These are phyloP conservation scores for Tolypocladium tropicale DNA, from an alignment of 2,329 filamentous ascomycete species.

Conservation along the genomic window DNA sequence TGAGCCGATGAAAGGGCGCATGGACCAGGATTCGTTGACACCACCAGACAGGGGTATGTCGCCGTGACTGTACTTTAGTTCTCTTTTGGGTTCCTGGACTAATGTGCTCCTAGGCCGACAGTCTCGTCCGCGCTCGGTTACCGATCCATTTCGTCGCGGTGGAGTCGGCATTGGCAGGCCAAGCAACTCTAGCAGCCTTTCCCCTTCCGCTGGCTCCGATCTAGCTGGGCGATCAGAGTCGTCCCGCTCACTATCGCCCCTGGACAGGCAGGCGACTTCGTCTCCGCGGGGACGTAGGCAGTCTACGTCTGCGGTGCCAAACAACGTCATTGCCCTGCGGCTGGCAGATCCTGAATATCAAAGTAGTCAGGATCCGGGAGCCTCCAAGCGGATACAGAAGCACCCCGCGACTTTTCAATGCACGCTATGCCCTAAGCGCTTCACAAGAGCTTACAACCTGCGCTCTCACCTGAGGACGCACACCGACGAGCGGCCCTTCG, in stretches of 20 bases:
- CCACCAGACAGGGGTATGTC: slow-evolving; percentile 61
- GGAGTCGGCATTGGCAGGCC: slow-evolving; percentile 29
- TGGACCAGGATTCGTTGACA: slow-evolving; percentile 70
- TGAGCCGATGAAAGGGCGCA: slow-evolving; percentile 47
- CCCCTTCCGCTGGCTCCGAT: slow-evolving; percentile 39
- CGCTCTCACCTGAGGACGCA: slow-evolving; percentile 92
- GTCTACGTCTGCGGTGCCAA: slow-evolving; percentile 53
- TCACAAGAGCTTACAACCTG: slow-evolving; percentile 92
- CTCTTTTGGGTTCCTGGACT: neutral
- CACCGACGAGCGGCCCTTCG: slow-evolving; percentile 93
- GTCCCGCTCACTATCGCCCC: slow-evolving; percentile 48
- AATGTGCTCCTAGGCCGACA: slow-evolving; percentile 29
- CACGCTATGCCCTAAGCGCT: slow-evolving; percentile 83
- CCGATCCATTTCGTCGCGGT: slow-evolving; percentile 47
- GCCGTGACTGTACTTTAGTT: slow-evolving; percentile 1
- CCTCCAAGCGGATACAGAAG: slow-evolving; percentile 81
- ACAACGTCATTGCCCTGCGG: slow-evolving; percentile 69
- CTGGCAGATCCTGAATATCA: slow-evolving; percentile 83
- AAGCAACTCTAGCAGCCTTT: slow-evolving; percentile 30
- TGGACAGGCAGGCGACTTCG: slow-evolving; percentile 37
- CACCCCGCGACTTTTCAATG: slow-evolving; percentile 97
- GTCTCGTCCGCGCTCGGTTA: slow-evolving; percentile 44
- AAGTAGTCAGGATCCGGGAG: slow-evolving; percentile 48
- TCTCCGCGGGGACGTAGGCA: slow-evolving; percentile 36
- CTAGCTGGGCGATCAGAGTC: slow-evolving; percentile 33